Base-by-base conservation (phyloP, 2,329 filamentous ascomycete species). In the Pyrenochaeta sp. region DNA sequence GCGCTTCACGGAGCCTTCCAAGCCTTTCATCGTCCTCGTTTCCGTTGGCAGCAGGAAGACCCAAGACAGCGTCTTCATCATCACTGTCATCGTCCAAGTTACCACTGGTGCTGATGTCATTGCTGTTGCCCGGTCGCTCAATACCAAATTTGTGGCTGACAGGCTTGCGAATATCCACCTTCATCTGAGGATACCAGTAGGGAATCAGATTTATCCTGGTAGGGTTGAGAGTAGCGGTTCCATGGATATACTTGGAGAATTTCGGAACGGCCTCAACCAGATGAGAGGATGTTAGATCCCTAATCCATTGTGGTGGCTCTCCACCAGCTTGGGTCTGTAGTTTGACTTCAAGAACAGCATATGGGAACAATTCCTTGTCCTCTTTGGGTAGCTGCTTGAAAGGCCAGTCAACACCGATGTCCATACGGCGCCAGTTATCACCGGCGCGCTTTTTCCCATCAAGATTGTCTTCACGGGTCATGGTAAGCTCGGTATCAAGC, bases 241-340 rank as follows among this genome's bases (percentile, higher is more conserved):
- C 94, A 71, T 99, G 94, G 45, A 99, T 97, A 71, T 97, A 99
- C 75, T 99, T 99, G 65, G 91, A 96, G 74, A 97, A 99, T 69
- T 99, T 99, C 51, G 94, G 94, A 2, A 99, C 92, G n/a, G 94
- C 92, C 74, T 99, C 94, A 2, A 99, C 94, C 11, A 99, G 81
- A 74, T 99, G 94, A 51, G 91, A 96, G 9, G 90, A 82, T 30
- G 91, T 96, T 37, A 99, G 81, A 67, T 97, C 90, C 15, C 91
- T 87, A 60, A 99, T 93, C 94, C 94, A 99, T 66, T 95, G 89
- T 0, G 94, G 94, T 10, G 94, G 90, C 66, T 96, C 91, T 71
- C 96, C 92, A 26, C 94, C 94, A 42, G 89, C 85, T 71, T 96
- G 93, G 1, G 94, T 99, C 74, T 99, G 94, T 14, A 99, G 82